Evolutionary conservation across 768 basidiomycete species (phyloP), one percentile per base, ranked within the genome.

Genomic region (Trametes cingulata): DNA sequence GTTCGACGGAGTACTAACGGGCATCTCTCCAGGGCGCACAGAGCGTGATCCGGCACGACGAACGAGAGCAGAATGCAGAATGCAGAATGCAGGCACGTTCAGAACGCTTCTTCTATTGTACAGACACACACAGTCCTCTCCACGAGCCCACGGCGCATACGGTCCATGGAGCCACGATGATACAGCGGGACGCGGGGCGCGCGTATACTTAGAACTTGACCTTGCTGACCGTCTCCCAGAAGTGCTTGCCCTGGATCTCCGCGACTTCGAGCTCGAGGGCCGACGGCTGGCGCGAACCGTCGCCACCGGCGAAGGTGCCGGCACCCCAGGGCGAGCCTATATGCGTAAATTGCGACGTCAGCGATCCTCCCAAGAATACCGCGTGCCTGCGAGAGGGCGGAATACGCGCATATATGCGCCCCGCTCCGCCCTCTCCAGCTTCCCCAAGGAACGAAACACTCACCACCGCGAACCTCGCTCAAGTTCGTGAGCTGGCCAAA

Each of bases 301-400:
- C 79, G 9, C 73, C 68, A 43, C 76, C 78, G 13, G 87, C 78
- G 65, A 83, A 77, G 33, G 88, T 88, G 46, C 88, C 90, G n/a
- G 89, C 85, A 64, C 92, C 92, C 84, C 86, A 95, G 0, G 92
- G 82, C 19, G 87, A 87, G 45, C 90, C 89, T 87, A 55, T 10
- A 33, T 12, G 20, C 6, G n/a, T n/a, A 43, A 33, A 51, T n/a
- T 22, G 6, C 14, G 14, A 20, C 45, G 37, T 37, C 49, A 56
- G 20, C 24, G 48, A 17, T 33, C 39, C 22, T 20, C 13, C 19
- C 50, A 14, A 41, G 20, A 22, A 10, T 6, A 20, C 7, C 22
- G 29, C 25, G 20, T 17, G 47, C 29, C n/a, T n/a, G n/a, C 6
- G 27, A 24, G 15, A 10, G 35, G 15, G 19, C 9, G 24, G 8